These are phyloP conservation scores for Fusarium brevicatenulatum DNA, from an alignment of 2,329 filamentous ascomycete species.

Conservation along the genomic window DNA sequence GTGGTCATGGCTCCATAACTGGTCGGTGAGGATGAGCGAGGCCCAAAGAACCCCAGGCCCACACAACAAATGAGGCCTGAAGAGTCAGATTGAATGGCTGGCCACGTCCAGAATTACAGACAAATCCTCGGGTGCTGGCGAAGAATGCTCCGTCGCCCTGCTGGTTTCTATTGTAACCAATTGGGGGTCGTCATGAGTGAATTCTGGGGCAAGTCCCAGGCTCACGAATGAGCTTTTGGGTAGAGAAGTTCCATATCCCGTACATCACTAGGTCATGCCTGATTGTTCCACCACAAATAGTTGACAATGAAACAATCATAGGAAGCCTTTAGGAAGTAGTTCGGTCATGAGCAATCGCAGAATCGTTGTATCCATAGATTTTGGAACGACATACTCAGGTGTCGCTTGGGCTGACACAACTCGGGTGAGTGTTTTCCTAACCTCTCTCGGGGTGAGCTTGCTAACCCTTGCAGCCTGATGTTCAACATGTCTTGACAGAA, in stretches of 20 bases:
- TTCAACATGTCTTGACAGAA: slow-evolving; percentile 54
- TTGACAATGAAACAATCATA: slow-evolving; percentile 36
- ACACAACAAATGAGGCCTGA: slow-evolving; percentile 32
- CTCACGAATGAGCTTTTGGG: slow-evolving; percentile 24
- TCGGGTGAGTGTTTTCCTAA: slow-evolving; percentile 44
- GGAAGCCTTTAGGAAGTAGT: slow-evolving; percentile 22
- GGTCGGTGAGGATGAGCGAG: slow-evolving; percentile 30
- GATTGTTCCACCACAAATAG: slow-evolving; percentile 28
- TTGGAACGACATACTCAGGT: slow-evolving; percentile 66
- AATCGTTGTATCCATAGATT: slow-evolving; percentile 65
- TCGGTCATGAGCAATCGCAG: slow-evolving; percentile 49
- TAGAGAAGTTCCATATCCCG: slow-evolving; percentile 20
- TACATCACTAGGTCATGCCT: slow-evolving; percentile 26
- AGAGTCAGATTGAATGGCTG: slow-evolving; percentile 20
- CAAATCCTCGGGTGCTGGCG: slow-evolving; percentile 33
- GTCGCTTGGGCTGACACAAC: slow-evolving; percentile 62
- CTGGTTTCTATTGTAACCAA: slow-evolving; percentile 20
- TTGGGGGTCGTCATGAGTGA: slow-evolving; percentile 20
- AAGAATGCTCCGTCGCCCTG: slow-evolving; percentile 31
- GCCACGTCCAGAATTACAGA: slow-evolving; percentile 16
- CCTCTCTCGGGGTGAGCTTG: slow-evolving; percentile 2
- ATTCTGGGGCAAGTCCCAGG: slow-evolving; percentile 32
- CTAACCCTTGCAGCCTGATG: slow-evolving; percentile 50
- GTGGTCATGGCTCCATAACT: slow-evolving; percentile 29
- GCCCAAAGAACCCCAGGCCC: slow-evolving; percentile 25